Base-by-base conservation (phyloP, 441 rosid species). In the Heliophila coronopifolia region DNA sequence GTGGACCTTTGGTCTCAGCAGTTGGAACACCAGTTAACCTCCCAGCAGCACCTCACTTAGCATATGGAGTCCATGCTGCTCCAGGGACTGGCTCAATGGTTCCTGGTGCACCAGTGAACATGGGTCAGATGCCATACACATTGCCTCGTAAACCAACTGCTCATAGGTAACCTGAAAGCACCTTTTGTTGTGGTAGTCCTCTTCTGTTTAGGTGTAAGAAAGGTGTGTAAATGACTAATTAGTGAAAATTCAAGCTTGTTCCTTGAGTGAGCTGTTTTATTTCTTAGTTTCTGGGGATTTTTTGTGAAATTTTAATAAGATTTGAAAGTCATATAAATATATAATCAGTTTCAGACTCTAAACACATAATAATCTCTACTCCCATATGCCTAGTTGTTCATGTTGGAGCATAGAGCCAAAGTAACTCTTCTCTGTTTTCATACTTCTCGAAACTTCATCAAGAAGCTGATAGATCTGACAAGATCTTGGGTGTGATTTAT, bases 21-120 rank as follows among this genome's bases (percentile, higher is more conserved):
- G 89, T 92, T 20, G 98, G 96, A 45, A 87, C 95, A 8, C 96
- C 96, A 0, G 89, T 87, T 65, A 87, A 76, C 71, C 87, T 92
- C 59, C 71, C 93, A 17, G 68, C 74, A 18, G 76, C 86, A 6
- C 76, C 88, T n/a, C 93, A 77, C 68, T 69, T 87, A 73, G 78
- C 85, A 24, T 92, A 74, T 18, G 92, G 94, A 12, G 78, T 83
- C 24, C 68, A 87, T 73, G 78, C 84, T 58, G 80, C 85, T 60
- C 73, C 85, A n/a, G 75, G 76, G 4, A 74, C 86, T 9, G 90
- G 88, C 24, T 65, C 76, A n/a, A 70, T 79, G 54, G 89, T 91
- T 65, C 80, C 89, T 15, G 84, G 84, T 56, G 95, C 94, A 19
- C 81, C 92, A 8, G 68, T 84, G 88, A 86, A 66, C 56, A 61